These are phyloP conservation scores for Jaapia argillacea DNA, from an alignment of 768 basidiomycete genomes.

Conservation along the genomic window DNA sequence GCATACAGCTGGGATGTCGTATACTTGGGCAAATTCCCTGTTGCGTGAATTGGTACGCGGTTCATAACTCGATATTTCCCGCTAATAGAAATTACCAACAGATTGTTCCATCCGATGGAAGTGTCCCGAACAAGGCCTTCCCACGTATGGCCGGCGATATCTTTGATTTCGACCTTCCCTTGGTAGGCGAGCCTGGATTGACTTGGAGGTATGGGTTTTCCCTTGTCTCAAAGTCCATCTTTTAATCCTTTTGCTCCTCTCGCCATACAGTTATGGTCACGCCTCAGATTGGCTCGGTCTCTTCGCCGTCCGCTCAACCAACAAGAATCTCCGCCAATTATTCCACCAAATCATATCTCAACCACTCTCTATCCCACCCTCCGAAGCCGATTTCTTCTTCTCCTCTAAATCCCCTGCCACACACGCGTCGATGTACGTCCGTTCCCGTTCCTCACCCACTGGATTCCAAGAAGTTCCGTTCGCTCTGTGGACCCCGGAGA, in stretches of 20 bases:
- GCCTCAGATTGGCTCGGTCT: neutral
- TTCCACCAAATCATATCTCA: neutral
- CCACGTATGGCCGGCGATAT: neutral
- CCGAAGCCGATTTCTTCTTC: neutral
- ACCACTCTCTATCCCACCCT: neutral
- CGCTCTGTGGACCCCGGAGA: neutral
- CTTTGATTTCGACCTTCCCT: neutral
- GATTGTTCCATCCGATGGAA: neutral
- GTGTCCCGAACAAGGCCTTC: neutral
- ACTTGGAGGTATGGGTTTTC: neutral
- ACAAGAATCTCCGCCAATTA: neutral
- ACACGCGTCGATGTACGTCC: too few species aligned
- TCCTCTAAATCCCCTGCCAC: neutral
- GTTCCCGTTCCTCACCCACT: too few species aligned
- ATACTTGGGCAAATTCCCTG: neutral
- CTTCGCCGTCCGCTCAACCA: neutral
- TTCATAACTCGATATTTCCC: neutral
- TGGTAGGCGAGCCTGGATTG: neutral
- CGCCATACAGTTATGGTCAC: neutral
- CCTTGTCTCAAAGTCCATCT: neutral
- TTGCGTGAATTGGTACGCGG: neutral
- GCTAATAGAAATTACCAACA: neutral
- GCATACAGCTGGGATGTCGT: neutral
- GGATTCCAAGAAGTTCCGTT: too few species aligned
- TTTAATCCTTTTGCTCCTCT: neutral